Percentiles rank a stretch among this genome's conserved stretches.
Evolutionary conservation across 1,284 basidiomycete genomes (phyloP).

Genomic region (Grifola frondosa): DNA sequence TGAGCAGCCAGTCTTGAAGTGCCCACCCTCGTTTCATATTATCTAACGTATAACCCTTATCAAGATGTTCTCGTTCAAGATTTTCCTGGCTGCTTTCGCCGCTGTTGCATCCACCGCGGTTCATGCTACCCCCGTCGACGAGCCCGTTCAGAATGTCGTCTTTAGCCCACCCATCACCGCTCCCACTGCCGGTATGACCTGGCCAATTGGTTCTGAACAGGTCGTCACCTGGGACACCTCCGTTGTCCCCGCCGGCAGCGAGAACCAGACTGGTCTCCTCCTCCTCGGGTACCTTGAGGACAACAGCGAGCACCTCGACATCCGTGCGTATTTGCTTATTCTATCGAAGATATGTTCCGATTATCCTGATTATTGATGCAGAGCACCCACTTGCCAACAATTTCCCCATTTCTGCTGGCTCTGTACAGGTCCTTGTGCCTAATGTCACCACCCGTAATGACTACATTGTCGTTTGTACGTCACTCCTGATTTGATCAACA

Average conservation of each 20-base stretch:
- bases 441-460: conserved; percentile 26
- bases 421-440: conserved; percentile 34
- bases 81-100: conserved; percentile 24
- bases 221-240: conserved; percentile 44
- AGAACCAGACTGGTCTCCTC: conserved; percentile 32
- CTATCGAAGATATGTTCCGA: background rate
- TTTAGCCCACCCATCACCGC: conserved; percentile 45
- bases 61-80: conserved; percentile 22
- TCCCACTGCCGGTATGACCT: conserved; percentile 31
- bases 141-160: conserved; percentile 38
- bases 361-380: conserved; percentile 14
- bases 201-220: conserved; percentile 38
- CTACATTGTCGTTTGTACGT: conserved; percentile 43
- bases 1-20: no score
- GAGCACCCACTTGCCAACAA: conserved; percentile 37
- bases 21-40: no score
- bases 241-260: conserved; percentile 31
- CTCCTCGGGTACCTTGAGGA: conserved; percentile 37
- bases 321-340: conserved; percentile 30
- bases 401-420: conserved; percentile 36
- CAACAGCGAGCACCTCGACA: conserved; percentile 42
- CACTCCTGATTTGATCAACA: background rate
- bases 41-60: no score
- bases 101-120: conserved; percentile 23
- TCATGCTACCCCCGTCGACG: conserved; percentile 28